These are phyloP conservation scores for Linum usitatissimum DNA, from an alignment of 345 rosid species.

Conservation along the genomic window DNA sequence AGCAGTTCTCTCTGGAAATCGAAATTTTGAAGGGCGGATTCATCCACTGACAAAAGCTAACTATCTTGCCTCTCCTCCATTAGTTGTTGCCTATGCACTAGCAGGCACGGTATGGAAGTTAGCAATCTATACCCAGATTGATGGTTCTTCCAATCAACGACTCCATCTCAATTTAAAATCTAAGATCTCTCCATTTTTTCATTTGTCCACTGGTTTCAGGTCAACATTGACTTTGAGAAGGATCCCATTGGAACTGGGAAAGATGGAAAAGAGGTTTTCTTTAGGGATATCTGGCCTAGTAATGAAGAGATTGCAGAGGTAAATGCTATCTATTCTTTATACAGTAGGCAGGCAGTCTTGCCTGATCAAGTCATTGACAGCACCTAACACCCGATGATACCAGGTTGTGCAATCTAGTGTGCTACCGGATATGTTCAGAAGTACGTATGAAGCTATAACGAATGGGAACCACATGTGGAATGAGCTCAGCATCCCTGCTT, in stretches of 20 bases:
- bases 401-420: constrained; percentile 4
- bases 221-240: constrained; percentile 4
- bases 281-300: constrained; percentile 3
- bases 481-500: constrained; percentile 1
- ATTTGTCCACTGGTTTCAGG: not conserved
- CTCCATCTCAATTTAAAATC: not conserved
- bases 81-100: constrained; percentile 7
- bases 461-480: constrained; percentile 5
- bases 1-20: constrained; percentile 1
- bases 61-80: constrained; percentile 4
- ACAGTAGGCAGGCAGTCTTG: not conserved
- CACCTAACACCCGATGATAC: not conserved
- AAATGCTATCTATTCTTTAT: not conserved
- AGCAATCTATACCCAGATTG: not conserved
- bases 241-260: constrained; percentile 4
- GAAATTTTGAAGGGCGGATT: constrained; percentile 4
- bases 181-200: not conserved
- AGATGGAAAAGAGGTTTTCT: not conserved
- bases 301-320: constrained; percentile 7
- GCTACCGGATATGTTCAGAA: constrained; percentile 2
- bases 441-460: constrained; percentile 5
- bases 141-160: not conserved
- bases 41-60: constrained; percentile 4
- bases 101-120: constrained; percentile 1
- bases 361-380: not conserved